Conservation (phyloP, 2,329 filamentous ascomycete species). For the Trichophyton benhamiae region DNA sequence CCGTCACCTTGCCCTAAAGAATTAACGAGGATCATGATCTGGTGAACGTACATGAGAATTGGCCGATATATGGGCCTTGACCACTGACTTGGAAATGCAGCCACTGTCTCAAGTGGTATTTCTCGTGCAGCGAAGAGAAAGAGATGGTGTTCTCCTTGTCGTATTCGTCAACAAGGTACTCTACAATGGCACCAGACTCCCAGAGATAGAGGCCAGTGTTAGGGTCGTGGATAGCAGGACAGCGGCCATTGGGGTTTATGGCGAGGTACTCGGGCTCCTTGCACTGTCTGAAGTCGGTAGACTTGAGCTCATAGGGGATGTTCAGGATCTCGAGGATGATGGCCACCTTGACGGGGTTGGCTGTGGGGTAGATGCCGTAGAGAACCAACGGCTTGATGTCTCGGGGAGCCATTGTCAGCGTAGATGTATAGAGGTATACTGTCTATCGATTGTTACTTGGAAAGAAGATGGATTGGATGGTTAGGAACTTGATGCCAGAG, state of each 20-base stretch:
- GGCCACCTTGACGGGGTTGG: conserved; percentile 5
- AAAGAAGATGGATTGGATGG: background rate
- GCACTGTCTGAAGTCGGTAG: background rate
- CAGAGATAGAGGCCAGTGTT: conserved; percentile 29
- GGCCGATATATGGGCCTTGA: conserved; percentile 35
- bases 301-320: conserved; percentile 4
- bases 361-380: conserved; percentile 7
- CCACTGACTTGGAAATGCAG: conserved; percentile 31
- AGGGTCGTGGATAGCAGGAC: conserved; percentile 28
- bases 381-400: conserved; percentile 14
- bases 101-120: conserved; percentile 29
- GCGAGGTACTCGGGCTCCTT: conserved; percentile 7
- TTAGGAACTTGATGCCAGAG: background rate
- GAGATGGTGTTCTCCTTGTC: conserved; percentile 31
- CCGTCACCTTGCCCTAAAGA: background rate
- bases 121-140: conserved; percentile 20
- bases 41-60: conserved; percentile 15
- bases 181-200: conserved; percentile 31
- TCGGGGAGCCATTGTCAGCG: background rate
- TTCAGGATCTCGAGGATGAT: conserved; percentile 3
- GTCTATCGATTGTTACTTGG: background rate
- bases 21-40: background rate
- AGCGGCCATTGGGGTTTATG: conserved; percentile 35
- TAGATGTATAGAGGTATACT: background rate
- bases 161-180: conserved; percentile 31